A percentile compares a stretch with the other conserved stretches of the same genome.
Evolutionary conservation across 2,329 filamentous ascomycete genomes (phyloP).

Genomic region (Hypoxylon sp.): DNA sequence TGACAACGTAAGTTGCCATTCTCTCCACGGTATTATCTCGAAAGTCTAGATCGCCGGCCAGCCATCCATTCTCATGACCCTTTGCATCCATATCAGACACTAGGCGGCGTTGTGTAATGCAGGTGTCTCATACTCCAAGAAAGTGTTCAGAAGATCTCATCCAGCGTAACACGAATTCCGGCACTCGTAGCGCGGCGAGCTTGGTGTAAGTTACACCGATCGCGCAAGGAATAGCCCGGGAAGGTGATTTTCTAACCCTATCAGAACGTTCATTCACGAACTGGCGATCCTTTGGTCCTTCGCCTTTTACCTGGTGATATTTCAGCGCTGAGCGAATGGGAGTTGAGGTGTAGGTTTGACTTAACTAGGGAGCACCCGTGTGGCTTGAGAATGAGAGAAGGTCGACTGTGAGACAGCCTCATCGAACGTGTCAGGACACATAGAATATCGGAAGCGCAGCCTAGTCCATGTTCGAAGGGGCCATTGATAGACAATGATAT

Average conservation of each 20-base stretch:
- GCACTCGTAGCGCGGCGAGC: conserved; percentile 1
- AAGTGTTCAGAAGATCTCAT: conserved; percentile 12
- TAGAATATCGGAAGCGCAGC: neutral
- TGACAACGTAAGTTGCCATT: neutral
- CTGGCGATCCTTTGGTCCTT: neutral
- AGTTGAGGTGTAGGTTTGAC: neutral
- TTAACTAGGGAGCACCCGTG: neutral
- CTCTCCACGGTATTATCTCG: conserved; percentile 32
- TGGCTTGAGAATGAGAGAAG: conserved; percentile 4
- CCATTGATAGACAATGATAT: neutral
- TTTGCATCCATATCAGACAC: conserved; percentile 1
- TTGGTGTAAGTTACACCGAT: neutral
- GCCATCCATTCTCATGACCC: neutral
- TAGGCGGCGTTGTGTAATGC: conserved; percentile 12
- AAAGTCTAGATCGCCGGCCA: conserved; percentile 30
- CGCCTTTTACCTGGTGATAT: neutral
- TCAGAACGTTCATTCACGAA: neutral
- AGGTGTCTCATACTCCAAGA: conserved; percentile 9
- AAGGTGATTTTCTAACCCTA: conserved; percentile 9
- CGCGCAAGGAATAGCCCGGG: neutral
- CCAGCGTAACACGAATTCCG: conserved; percentile 7
- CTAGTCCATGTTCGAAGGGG: neutral
- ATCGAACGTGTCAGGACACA: conserved; percentile 1
- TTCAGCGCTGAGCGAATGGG: neutral
- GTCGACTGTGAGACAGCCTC: conserved; percentile 18